Evolutionary conservation across 2,329 filamentous ascomycete genomes (phyloP), one percentile per base, ranked within the genome.

Genomic region (Cytospora leucostoma): DNA sequence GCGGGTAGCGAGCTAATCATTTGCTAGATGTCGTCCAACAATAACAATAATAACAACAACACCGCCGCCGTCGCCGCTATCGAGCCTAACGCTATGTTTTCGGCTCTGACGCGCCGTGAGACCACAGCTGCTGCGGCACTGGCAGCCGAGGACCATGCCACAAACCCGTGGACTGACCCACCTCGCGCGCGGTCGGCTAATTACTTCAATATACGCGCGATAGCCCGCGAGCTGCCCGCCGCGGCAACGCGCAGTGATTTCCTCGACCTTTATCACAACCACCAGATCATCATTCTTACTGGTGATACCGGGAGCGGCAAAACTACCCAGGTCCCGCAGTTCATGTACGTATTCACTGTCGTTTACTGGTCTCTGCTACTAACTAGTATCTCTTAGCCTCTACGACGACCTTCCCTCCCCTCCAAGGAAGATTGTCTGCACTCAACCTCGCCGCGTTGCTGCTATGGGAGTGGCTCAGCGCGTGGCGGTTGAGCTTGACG

Each of bases 221-320:
- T 84, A 60, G 84, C 95, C 70, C 86, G 93, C 73, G 89, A 92
- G 70, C 84, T 99, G 65, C 95, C 95, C 15, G 95, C 98, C 49
- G 88, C 96, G 77, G 73, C 95, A 98, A 77, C 88, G 92, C 84
- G 87, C 94, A n/a, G 8, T 76, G 94, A 98, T 74, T 99, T 98
- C 74, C 84, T 99, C 64, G 82, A 93, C 73, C 86, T 96, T 72
- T 99, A 95, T 78, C 40, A 98, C 71, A 87, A 89, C 71, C 91
- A 88, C 27, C 95, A 99, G 78, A 97, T 98, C 69, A 87, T 99
- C 64, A 94, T 99, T 71, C 97, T 99, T 72, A 95, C 98, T 67
- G 95, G 95, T 80, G 95, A 99, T 82, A 99, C 95, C 11, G 95
- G 95, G 86, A 98, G 95, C 69, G 95, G 95, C 80, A 99, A 99